Evolutionary conservation across 2,329 filamentous ascomycete species (phyloP), one percentile per base, ranked within the genome.

Genomic region (Fusarium citri): DNA sequence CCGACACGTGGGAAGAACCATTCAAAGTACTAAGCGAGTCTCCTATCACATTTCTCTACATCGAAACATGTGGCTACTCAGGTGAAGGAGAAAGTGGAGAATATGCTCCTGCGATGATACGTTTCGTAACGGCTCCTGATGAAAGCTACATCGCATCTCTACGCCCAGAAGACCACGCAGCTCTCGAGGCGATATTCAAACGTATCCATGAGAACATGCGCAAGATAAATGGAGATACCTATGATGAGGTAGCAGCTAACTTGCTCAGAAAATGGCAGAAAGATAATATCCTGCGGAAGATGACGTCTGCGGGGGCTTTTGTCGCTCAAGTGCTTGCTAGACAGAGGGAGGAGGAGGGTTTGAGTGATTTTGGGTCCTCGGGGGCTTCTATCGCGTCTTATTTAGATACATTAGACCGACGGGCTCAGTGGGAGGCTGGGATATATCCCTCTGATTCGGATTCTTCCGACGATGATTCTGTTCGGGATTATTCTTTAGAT

Each of bases 61-160:
- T 59, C 12, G 56, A 57, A 23, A 37, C 40, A 8, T 59, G 56
- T n/a, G 40, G 28, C 9, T 56, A 59, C 5, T n/a, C 42, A 22
- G 31, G 30, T 22, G 55, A 45, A 2, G 37, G 22, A 16, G 37
- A 56, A 3, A 28, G 31, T 10, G 4, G 20, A 10, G 34, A 16
- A 2, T 34, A 20, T 3, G 34, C 31, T 4, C 55, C 55, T 1
- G 0, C 18, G 0, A 3, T 26, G 2, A 22, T 6, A 25, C n/a
- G 25, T 8, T 3, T 4, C 0, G 49, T 55, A 20, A 11, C 18
- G 8, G 37, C 10, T 5, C 22, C 22, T 5, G 55, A 58, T 4
- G 34, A 40, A 8, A 31, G 49, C 7, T 55, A 37, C 3, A 40
- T 59, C 16, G 30, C 34, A 2, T 57, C 56, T 3, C 28, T 14